A percentile compares a stretch with the other conserved stretches of the same genome.
Conservation (phyloP, 495 filamentous ascomycete genomes). For the Hypoxylon rickii region DNA sequence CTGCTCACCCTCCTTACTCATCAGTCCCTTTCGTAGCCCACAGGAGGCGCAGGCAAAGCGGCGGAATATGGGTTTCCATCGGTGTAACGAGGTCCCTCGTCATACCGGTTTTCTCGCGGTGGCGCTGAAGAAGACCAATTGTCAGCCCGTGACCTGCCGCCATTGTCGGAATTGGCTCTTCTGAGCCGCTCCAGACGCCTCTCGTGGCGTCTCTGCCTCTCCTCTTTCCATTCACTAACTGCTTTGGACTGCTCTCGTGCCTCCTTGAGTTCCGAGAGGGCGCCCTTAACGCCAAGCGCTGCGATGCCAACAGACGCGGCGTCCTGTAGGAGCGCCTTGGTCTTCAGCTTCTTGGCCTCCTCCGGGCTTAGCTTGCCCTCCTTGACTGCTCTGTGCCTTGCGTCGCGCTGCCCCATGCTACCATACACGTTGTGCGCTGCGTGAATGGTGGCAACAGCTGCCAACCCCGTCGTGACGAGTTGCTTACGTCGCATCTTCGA, state of each 20-base stretch:
- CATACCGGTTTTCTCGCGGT: constrained; percentile 39
- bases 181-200: constrained; percentile 46
- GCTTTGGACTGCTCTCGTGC: constrained; percentile 47
- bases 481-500: constrained; percentile 86
- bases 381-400: constrained; percentile 68
- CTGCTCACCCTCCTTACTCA: constrained; percentile 12
- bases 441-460: constrained; percentile 87
- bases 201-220: constrained; percentile 46
- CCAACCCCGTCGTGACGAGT: constrained; percentile 79
- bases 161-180: constrained; percentile 32
- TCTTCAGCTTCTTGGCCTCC: constrained; percentile 74
- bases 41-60: constrained; percentile 49
- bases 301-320: constrained; percentile 81
- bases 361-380: constrained; percentile 75
- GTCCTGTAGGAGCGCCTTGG: constrained; percentile 75
- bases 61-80: constrained; percentile 59
- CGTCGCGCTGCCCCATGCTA: constrained; percentile 73
- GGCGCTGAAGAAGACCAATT: constrained; percentile 44
- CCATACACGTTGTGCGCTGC: constrained; percentile 80
- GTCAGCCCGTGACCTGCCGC: constrained; percentile 48
- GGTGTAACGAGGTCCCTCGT: constrained; percentile 52
- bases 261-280: constrained; percentile 66
- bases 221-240: constrained; percentile 48
- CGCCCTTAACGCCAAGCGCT: constrained; percentile 83
- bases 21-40: constrained; percentile 47